Evolutionary conservation across 306 rosid genomes (phyloP), one percentile per base, ranked within the genome.

Genomic region (Rosa rugosa): DNA sequence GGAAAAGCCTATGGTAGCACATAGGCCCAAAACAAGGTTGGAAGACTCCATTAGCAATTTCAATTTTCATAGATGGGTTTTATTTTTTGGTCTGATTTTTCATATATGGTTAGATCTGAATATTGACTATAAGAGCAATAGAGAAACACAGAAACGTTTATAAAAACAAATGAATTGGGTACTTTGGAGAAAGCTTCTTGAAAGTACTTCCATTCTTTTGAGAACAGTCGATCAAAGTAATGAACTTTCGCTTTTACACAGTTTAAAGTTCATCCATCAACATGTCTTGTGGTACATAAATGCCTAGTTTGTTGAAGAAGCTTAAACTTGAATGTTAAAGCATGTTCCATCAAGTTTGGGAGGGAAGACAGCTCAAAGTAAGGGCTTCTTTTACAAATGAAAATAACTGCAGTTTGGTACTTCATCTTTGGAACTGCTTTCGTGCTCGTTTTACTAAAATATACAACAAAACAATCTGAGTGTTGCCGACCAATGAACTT

Each of bases 161-260:
- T 27, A 36, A 51, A 11, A 49, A n/a, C 44, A 54, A 64, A 64
- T 31, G 42, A 64, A 31, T 5, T 13, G 5, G 4, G 36, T 3
- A n/a, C 67, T 73, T 73, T 53, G 44, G 34, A 73, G 50, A 53
- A 73, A 72, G 76, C 49, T 53, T 46, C 4, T 46, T 47, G 34
- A 68, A 75, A 53, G 60, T 72, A 65, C 14, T 62, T 75, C 38
- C 72, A 11, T 63, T 75, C 47, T 31, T 45, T 45, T 75, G 47
- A 63, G 79, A 63, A 44, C 60, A 63, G 18, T n/a, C 41, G 51
- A 56, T 67, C 73, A 78, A 80, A 80, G 72, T 34, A 34, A 34
- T 22, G 27, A 47, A 63, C 60, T 69, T 51, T 66, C 72, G 64
- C 73, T 73, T 80, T 77, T 70, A 65, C 57, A 75, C 71, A 57